Evolutionary conservation across 148 eudicot species (phyloP), one percentile per base, ranked within the genome.

Genomic region (Dianthus caryophyllus): DNA sequence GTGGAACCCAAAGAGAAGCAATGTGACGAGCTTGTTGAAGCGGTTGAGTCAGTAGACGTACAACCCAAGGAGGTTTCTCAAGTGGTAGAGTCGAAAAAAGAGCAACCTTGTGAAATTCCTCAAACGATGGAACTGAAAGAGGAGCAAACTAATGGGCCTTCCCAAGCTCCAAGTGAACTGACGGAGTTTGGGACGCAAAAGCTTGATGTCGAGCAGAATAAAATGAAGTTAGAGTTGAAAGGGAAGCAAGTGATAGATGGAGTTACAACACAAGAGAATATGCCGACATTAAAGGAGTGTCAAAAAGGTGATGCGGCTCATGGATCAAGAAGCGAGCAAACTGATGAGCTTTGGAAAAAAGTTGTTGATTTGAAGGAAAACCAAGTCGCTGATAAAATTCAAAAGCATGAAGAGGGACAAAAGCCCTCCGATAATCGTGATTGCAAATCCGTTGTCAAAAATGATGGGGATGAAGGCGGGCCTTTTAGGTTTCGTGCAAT

Each of bases 1-100:
- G 49, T 64, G 31, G 65, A 64, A 64, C 14, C 13, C 18, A 41
- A 72, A 43, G 46, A 54, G 53, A 64, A 71, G 24, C 41, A 52
- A 52, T 10, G 20, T 27, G 20, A 51, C 4, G 63, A 30, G 24
- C 41, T 59, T 30, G 11, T 43, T 59, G 21, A n/a, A 59, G 43
- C 17, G 39, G 13, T 31, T 16, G 63, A 31, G 33, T 59, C 20
- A 6, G n/a, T 30, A 36, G 63, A 30, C 2, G 39, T 6, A 24
- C 63, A 59, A 17, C 18, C n/a, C 13, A 18, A 59, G 17, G 63
- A 31, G 44, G 20, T 47, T 48, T 20, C 46, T 24, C 66, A 61
- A 38, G 21, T 17, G 0, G 39, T 31, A 21, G 58, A 62, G 18
- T 8, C 31, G 7, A 39, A 71, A 38, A 27, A 62, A 52, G 50